Evolutionary conservation across 768 basidiomycete genomes (phyloP).

Genomic region (Leccinellum luteum): DNA sequence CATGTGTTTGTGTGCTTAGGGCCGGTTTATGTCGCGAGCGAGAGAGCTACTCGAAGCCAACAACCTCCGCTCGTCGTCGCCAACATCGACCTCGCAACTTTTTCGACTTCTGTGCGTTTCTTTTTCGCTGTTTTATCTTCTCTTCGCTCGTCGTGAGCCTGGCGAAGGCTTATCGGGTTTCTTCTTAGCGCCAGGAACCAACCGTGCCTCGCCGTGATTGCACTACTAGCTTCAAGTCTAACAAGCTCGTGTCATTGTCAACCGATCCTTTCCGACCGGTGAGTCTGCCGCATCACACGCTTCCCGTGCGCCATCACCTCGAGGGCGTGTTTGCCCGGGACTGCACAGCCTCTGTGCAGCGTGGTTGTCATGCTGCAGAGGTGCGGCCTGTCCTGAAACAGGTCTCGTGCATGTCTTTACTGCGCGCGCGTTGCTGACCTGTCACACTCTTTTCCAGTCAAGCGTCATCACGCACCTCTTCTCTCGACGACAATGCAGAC

Average conservation of each 20-base stretch:
- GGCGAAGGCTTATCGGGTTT: conserved; percentile 22
- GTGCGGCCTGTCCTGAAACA: conserved; percentile 20
- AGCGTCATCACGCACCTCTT: conserved; percentile 11
- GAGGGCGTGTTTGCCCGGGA: conserved; percentile 9
- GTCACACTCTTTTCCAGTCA: conserved; percentile 3
- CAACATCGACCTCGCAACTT: conserved; percentile 24
- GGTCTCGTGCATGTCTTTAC: conserved; percentile 21
- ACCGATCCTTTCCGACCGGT: conserved; percentile 19
- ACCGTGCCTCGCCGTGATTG: conserved; percentile 29
- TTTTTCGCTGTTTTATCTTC: conserved; percentile 2
- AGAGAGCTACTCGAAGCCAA: conserved; percentile 19
- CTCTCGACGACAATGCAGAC: conserved; percentile 71
- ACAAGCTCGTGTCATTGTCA: conserved; percentile 20
- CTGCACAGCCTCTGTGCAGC: conserved; percentile 24
- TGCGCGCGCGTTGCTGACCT: conserved; percentile 21
- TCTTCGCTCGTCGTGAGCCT: neutral
- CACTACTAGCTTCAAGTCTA: conserved; percentile 23
- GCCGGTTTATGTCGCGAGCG: conserved; percentile 29
- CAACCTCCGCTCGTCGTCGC: conserved; percentile 30
- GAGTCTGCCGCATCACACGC: conserved; percentile 13
- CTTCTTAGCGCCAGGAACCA: conserved; percentile 21
- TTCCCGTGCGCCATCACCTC: conserved; percentile 3
- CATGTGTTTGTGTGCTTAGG: conserved; percentile 34
- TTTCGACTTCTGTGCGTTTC: conserved; percentile 17
- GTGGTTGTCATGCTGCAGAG: conserved; percentile 32